Base-by-base conservation (phyloP, 2,329 filamentous ascomycete species). In the Sarocladiaceae sp. region DNA sequence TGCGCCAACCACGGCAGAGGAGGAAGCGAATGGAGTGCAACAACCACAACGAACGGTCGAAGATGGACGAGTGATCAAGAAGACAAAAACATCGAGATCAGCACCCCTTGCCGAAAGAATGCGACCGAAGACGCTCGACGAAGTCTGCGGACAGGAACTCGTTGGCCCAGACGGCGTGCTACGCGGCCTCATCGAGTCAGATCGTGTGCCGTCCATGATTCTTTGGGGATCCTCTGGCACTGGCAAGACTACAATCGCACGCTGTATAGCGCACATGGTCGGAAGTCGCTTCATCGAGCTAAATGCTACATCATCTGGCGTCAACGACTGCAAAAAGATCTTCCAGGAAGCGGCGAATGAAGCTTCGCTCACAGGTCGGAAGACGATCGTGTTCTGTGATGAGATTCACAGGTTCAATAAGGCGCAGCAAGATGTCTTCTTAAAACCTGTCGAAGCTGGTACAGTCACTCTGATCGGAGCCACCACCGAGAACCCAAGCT, bases 311-410 rank as follows among this genome's bases (percentile, higher is more conserved):
- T 91, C 84, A 59, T 87, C 86, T 6, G 93, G 92, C 2, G 88
- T 97, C 17, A 84, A 80, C 22, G 93, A 97, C 66, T 92, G 88
- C 77, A 96, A 97, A 71, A 94, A 91, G 74, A 79, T 97, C 52
- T 97, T 97, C 62, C 74, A 77, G 20, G 91, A 97, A 59, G 92
- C 94, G 0, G 83, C 82, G 54, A 88, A 84, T 62, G 94, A 97
- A 66, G 71, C 91, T 44, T 73, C 77, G 1, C 74, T 97, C 50
- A 95, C 90, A 0, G 93, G 93, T 1, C 80, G 91, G 55, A 93
- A 89, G 71, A 97, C 94, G 0, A 96, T 99, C 57, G 84, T 99
- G 57, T 99, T 99, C 67, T 97, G 93, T 71, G 94, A 99, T 71
- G 94, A 97, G 74, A 94, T 97, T 46, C 91, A 96, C 69, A 78